These are phyloP conservation scores for Digitaria exilis DNA, from an alignment of 202 grass and related monocot genomes.

Conservation along the genomic window DNA sequence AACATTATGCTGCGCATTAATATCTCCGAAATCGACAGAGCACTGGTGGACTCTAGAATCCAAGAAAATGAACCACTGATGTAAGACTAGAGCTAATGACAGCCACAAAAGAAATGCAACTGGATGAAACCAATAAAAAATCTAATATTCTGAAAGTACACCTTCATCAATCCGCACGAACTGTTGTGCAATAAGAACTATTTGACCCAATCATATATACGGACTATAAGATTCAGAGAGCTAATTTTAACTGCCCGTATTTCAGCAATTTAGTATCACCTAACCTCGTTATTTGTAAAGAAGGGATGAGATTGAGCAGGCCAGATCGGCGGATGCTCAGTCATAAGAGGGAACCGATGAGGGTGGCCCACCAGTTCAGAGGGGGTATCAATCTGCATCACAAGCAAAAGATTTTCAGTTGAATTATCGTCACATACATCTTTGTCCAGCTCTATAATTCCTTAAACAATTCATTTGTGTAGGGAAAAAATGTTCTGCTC, in stretches of 20 bases:
- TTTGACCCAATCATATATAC: background rate
- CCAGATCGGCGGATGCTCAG: constrained; percentile 59
- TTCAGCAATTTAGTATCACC: constrained; percentile 9
- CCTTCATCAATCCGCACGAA: background rate
- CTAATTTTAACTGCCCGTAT: background rate
- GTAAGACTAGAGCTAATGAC: constrained; percentile 28
- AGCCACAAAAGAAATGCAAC: constrained; percentile 21
- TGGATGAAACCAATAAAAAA: constrained; percentile 14
- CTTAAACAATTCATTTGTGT: background rate
- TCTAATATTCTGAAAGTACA: constrained; percentile 2
- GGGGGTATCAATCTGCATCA: constrained; percentile 58
- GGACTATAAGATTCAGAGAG: background rate
- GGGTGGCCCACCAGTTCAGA: constrained; percentile 42
- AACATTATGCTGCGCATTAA: constrained; percentile 35
- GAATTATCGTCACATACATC: constrained; percentile 23
- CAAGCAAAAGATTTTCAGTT: constrained; percentile 31
- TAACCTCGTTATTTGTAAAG: constrained; percentile 65
- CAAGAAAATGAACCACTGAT: constrained; percentile 27
- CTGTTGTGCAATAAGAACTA: background rate
- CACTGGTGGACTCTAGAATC: constrained; percentile 7
- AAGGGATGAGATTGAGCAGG: constrained; percentile 52
- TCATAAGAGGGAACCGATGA: constrained; percentile 39
- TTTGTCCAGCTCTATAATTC: constrained; percentile 3
- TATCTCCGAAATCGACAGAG: constrained; percentile 31
- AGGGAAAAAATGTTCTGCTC: constrained; percentile 20